Conservation (phyloP, 2,329 filamentous ascomycete genomes). For the Colletotrichum liriopes region DNA sequence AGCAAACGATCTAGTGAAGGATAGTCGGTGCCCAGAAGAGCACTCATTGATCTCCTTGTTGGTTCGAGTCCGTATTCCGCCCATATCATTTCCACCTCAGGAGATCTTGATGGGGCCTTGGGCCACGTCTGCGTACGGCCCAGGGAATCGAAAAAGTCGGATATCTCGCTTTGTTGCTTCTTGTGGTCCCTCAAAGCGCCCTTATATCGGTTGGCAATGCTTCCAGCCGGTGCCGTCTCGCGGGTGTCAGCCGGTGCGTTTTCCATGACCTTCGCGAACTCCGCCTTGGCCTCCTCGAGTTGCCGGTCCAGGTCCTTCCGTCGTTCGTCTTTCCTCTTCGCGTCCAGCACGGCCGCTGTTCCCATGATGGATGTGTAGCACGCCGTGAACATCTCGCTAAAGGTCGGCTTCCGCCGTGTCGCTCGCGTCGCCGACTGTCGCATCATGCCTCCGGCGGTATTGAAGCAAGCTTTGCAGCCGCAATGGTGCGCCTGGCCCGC, state of each 20-base stretch:
- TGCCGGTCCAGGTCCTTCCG: constrained; percentile 74
- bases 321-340: constrained; percentile 70
- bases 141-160: constrained; percentile 33
- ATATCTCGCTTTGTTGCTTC: constrained; percentile 22
- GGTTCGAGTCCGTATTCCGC: constrained; percentile 20
- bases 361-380: constrained; percentile 79
- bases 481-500: constrained; percentile 75
- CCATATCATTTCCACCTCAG: constrained; percentile 21
- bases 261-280: constrained; percentile 58
- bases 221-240: constrained; percentile 47
- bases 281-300: constrained; percentile 69
- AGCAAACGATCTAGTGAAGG: neutral
- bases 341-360: constrained; percentile 75
- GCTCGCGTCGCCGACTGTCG: constrained; percentile 67
- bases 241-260: constrained; percentile 47
- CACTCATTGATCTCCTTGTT: neutral
- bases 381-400: constrained; percentile 73
- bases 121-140: constrained; percentile 3
- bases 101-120: constrained; percentile 7
- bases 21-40: constrained; percentile 18
- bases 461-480: constrained; percentile 74
- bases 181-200: constrained; percentile 21
- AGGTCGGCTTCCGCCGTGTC: constrained; percentile 64
- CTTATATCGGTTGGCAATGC: constrained; percentile 35
- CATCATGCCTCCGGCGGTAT: constrained; percentile 63